Evolutionary conservation across 2,329 filamentous ascomycete species (phyloP).

Genomic region (Corynespora cassiicola): DNA sequence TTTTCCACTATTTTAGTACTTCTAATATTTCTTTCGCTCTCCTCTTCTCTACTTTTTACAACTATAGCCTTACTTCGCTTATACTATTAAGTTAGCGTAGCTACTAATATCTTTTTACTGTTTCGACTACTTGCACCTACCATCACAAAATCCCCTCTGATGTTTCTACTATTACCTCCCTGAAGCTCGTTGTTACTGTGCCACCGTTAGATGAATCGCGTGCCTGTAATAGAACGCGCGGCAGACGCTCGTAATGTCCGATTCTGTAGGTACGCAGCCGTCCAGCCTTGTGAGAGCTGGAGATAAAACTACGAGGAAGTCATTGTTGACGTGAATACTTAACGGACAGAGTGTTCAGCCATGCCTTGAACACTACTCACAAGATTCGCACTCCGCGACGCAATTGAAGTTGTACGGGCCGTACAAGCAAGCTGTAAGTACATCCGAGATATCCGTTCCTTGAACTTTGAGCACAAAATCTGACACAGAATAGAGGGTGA

Average conservation of each 20-base stretch:
- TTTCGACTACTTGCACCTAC: no score
- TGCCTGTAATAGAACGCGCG: conserved; percentile 22
- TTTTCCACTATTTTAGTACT: no score
- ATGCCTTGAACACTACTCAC: conserved; percentile 98
- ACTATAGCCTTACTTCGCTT: no score
- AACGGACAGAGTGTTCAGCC: conserved; percentile 96
- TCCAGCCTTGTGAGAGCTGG: no score
- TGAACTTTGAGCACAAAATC: conserved; percentile 1
- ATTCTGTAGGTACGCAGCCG: conserved; percentile 50
- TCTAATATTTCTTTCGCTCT: no score
- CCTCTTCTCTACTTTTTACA: no score
- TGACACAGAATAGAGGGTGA: conserved; percentile 73
- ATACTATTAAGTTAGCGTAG: no score
- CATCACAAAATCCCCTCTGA: no score
- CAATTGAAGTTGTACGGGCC: conserved; percentile 93
- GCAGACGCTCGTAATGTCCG: conserved; percentile 42
- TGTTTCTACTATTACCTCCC: no score
- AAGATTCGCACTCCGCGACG: conserved; percentile 91
- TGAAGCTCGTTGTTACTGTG: conserved; percentile 5
- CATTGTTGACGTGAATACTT: no score
- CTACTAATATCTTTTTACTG: no score
- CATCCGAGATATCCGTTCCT: conserved; percentile 16
- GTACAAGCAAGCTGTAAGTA: conserved; percentile 96
- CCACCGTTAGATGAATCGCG: conserved; percentile 23
- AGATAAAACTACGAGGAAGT: no score